These are phyloP conservation scores for Nemophila menziesii DNA, from an alignment of 257 asterid genomes.

Conservation along the genomic window DNA sequence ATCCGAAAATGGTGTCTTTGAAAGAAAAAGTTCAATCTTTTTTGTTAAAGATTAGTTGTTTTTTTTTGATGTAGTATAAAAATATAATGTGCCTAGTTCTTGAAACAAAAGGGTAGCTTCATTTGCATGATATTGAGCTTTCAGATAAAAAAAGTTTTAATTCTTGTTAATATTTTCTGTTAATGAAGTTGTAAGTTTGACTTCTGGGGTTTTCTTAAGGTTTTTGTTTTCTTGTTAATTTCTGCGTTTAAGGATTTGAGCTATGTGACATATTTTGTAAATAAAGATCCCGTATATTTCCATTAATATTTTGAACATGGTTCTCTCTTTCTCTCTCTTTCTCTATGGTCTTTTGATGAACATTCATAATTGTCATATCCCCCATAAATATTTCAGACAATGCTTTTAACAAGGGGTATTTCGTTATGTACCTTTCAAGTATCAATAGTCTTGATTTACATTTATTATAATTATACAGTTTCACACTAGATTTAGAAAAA, in stretches of 20 bases:
- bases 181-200: background rate
- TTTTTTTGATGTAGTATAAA: slow-evolving; percentile 3
- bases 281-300: slow-evolving; percentile 10
- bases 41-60: too few relatives aligned
- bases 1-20: too few relatives aligned
- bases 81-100: background rate
- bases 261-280: slow-evolving; percentile 1
- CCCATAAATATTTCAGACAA: slow-evolving; percentile 13
- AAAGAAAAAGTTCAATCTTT: too few relatives aligned
- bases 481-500: background rate
- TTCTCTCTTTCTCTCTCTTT: background rate
- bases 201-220: background rate
- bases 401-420: too few relatives aligned
- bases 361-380: slow-evolving; percentile 16
- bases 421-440: slow-evolving; percentile 2
- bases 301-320: slow-evolving; percentile 9
- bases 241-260: slow-evolving; percentile 7
- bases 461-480: slow-evolving; percentile 6
- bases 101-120: background rate
- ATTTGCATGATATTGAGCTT: slow-evolving; percentile 5
- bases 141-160: too few relatives aligned
- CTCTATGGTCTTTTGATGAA: background rate
- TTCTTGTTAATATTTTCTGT: background rate
- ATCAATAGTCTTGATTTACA: slow-evolving; percentile 5
- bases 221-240: background rate